Percentiles rank a stretch among this genome's conserved stretches.
Evolutionary conservation across 176 grass and related monocot genomes (phyloP).

Genomic region (Triticum urartu): DNA sequence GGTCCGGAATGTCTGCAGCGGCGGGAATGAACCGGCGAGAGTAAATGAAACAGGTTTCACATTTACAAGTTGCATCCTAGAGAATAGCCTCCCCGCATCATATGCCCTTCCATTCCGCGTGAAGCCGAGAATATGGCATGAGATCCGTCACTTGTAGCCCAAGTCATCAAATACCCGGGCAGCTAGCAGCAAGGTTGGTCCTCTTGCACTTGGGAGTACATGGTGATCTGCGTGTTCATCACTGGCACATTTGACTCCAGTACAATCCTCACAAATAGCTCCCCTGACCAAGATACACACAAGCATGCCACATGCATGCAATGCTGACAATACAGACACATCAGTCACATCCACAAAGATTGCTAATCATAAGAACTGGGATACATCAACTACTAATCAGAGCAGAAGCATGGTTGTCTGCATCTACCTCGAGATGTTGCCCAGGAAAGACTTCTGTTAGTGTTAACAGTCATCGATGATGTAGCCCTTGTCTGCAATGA

Average conservation of each 20-base stretch:
- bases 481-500: too few species aligned
- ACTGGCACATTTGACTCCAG: constrained; percentile 34
- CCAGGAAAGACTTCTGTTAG: too few species aligned
- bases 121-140: constrained; percentile 53
- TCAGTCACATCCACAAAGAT: neutral
- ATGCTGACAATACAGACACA: too few species aligned
- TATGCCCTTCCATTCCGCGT: constrained; percentile 35
- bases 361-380: too few species aligned
- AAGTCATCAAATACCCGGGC: constrained; percentile 34
- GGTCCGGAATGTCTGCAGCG: constrained; percentile 45
- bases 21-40: constrained; percentile 55
- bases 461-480: too few species aligned
- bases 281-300: constrained; percentile 32
- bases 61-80: constrained; percentile 42
- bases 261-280: constrained; percentile 22
- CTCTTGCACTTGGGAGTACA: constrained; percentile 47
- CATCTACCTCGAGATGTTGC: too few species aligned
- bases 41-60: constrained; percentile 59
- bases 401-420: too few species aligned
- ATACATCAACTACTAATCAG: too few species aligned
- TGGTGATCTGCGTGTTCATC: constrained; percentile 48
- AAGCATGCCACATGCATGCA: too few species aligned
- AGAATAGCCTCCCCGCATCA: constrained; percentile 53
- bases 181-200: constrained; percentile 25
- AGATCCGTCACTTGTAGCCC: constrained; percentile 35